Percentiles rank a stretch among this genome's conserved stretches.
These are phyloP conservation scores for Colletotrichum chrysophilum DNA, from an alignment of 2,329 filamentous ascomycete species.

Conservation along the genomic window DNA sequence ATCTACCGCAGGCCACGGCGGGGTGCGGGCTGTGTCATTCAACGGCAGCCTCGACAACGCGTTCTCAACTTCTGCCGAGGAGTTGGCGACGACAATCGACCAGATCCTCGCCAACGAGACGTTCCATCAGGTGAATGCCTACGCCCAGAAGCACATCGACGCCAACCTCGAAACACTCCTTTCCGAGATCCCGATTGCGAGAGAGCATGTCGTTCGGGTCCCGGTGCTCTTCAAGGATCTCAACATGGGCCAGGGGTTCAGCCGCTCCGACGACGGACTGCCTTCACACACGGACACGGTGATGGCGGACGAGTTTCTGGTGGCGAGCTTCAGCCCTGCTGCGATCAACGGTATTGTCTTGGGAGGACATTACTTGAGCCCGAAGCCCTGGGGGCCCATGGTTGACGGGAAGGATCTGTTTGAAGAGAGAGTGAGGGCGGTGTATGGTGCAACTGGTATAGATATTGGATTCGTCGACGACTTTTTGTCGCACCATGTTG, in stretches of 20 bases:
- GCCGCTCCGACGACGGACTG: background rate
- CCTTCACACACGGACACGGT: background rate
- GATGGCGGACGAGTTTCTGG: background rate
- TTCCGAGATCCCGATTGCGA: constrained; percentile 22
- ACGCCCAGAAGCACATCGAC: constrained; percentile 20
- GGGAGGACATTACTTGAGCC: constrained; percentile 22
- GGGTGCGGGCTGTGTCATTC: background rate
- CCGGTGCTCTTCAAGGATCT: constrained; percentile 23
- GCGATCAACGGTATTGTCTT: constrained; percentile 28
- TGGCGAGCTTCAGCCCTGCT: constrained; percentile 23
- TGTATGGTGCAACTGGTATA: constrained; percentile 25
- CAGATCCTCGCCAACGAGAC: constrained; percentile 13
- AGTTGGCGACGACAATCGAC: constrained; percentile 12
- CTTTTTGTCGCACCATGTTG: constrained; percentile 29
- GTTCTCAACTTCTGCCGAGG: background rate
- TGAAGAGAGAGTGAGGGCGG: constrained; percentile 19
- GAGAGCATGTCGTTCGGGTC: constrained; percentile 27
- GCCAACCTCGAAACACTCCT: constrained; percentile 2
- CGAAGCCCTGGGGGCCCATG: constrained; percentile 31
- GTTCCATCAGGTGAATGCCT: constrained; percentile 3
- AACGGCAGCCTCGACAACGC: background rate
- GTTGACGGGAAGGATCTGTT: constrained; percentile 31
- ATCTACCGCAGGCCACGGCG: constrained; percentile 27
- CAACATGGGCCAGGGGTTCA: background rate
- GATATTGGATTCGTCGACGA: constrained; percentile 31